Evolutionary conservation across 2,329 filamentous ascomycete genomes (phyloP), one percentile per base, ranked within the genome.

Genomic region (Ceratocystis harringtonii): DNA sequence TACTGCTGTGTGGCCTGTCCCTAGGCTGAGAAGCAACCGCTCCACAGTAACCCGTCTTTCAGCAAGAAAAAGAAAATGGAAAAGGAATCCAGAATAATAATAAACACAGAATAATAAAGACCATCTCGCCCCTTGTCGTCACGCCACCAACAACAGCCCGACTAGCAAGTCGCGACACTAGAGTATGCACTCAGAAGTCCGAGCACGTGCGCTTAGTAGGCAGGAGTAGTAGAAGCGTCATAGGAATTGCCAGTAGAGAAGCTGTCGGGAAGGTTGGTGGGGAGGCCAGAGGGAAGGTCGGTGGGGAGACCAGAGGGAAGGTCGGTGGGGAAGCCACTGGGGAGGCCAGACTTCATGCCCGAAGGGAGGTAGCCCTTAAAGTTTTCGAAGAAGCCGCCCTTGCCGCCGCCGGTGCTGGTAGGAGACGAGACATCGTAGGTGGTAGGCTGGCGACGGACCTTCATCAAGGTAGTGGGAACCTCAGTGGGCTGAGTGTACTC

Each of bases 101-200:
- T 62, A 58, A 66, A 58, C 17, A 62, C 57, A 57, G 62, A 43
- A 58, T 43, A 44, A 68, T 55, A 22, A 63, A 62, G 32, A 44
- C 36, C 43, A 55, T 25, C 25, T 36, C 3, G 10, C 36, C 44
- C 22, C 22, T 62, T 62, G 32, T 36, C 25, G 12, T 28, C 19
- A 44, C 28, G 36, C n/a, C 28, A 61, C n/a, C 36, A 41, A 61
- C 36, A 17, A 41, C 8, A 19, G n/a, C n/a, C 48, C 8, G n/a
- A 19, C 48, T 19, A 15, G 8, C 48, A 50, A 50, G 48, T 10
- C 48, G 4, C 48, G 48, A n/a, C 6, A 50, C 48, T 41, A 41
- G 10, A 41, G 36, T 41, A 41, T 41, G 36, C 36, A 12, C 10
- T 41, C 36, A 41, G 10, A 41, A 3, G 30, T 8, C 30, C 6